Base-by-base conservation (phyloP, 108 stramenopile species). In the Cylindrotheca fusiformis region DNA sequence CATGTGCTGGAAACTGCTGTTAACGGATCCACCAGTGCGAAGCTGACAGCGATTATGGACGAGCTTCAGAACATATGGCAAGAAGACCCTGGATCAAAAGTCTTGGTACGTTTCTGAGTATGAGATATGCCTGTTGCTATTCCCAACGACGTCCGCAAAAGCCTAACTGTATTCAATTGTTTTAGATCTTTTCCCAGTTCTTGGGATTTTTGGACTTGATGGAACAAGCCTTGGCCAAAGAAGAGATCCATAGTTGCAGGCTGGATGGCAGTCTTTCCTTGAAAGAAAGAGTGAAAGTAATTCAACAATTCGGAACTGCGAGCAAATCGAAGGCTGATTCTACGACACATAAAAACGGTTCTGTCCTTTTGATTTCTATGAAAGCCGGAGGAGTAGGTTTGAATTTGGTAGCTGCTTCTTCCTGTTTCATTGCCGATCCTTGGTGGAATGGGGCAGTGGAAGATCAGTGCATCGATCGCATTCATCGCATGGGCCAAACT, bases 381-480 rank as follows among this genome's bases (percentile, higher is more conserved):
- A 87, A 84, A 50, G 92, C 88, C 3, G 88, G 87, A 4, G 92
- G 86, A 4, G 86, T 88, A 22, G 92, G 92, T 12, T 44, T 93
- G 19, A 90, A 93, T 65, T 76, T 93, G 17, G 81, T 83, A 0
- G 74, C 87, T 17, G 92, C 92, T 20, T 71, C 71, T 0, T 78
- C 75, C 32, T 85, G 86, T 1, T 93, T 94, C 48, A 87, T 94
- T 28, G 69, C 77, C 41, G 92, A 94, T 65, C 92, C 88, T 0
- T 94, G 92, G 92, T 94, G 92, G 92, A 88, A 94, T 81, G 60
- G 52, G 10, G 83, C 88, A 1, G 61, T 86, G 2, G 88, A 94
- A 64, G 85, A 90, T 55, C 85, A 88, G 59, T 84, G 84, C 71
- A 60, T 79, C 32, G 77, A 90, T 73, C 78, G 88, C 22, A 87